A percentile compares a stretch with the other conserved stretches of the same genome.
phyloP scores from a whole-genome alignment of 2,329 filamentous ascomycete species.

The Leptographium galeiforme region DNA sequence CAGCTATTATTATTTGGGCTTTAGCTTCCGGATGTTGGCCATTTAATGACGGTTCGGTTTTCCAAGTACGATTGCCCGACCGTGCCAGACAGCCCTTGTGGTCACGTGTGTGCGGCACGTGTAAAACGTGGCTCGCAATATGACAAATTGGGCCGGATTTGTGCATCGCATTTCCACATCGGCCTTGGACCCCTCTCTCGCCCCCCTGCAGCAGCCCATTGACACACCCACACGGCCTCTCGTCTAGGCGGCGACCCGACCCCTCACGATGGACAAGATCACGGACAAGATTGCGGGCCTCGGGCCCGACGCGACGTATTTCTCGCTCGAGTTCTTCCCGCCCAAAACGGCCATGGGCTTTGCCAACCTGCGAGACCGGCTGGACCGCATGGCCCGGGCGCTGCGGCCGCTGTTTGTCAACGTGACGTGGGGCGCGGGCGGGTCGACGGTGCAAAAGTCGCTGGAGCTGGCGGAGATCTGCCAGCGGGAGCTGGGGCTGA shows the following conservation, averaged over 20 bases:
- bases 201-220: too few species aligned
- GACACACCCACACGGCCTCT: too few species aligned
- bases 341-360: constrained; percentile 86
- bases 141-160: too few species aligned
- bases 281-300: constrained; percentile 90
- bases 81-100: too few species aligned
- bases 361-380: constrained; percentile 71
- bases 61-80: too few species aligned
- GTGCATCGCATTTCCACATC: too few species aligned
- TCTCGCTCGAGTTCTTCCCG: constrained; percentile 98
- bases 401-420: constrained; percentile 89
- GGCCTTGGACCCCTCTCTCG: too few species aligned
- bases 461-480: constrained; percentile 91
- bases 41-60: too few species aligned
- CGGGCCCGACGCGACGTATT: constrained; percentile 69
- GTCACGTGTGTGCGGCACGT: too few species aligned
- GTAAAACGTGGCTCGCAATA: too few species aligned
- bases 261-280: constrained; percentile 60
- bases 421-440: constrained; percentile 94
- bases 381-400: constrained; percentile 88
- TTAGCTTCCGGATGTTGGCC: too few species aligned
- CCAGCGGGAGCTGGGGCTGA: constrained; percentile 80
- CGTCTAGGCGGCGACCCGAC: not conserved
- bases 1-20: too few species aligned
- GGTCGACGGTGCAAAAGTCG: constrained; percentile 80